Base-by-base conservation (phyloP, 345 rosid species). In the Citrus reticulata region DNA sequence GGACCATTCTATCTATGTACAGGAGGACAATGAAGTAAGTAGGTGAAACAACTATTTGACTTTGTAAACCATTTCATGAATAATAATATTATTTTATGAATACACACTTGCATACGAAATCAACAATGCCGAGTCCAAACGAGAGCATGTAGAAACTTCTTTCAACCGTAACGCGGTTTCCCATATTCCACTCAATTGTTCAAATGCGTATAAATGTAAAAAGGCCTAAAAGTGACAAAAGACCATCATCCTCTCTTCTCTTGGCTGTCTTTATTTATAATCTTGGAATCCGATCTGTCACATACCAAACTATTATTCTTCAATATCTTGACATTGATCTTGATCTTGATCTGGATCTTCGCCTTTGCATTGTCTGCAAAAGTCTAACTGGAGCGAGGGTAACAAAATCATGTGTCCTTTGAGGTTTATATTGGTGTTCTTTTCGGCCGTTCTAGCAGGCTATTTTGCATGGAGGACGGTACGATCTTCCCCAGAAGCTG, bases 381-480 rank as follows among this genome's bases (percentile, higher is more conserved):
- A 42, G 51, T 3, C 51, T 42, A 42, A 42, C 13, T 46, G 51
- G 51, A 16, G 84, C 58, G 61, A 17, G 19, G 2, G 11, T 6
- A 7, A 30, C 0, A 10, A 4, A 22, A 37, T 42, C 27, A 94
- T 95, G 98, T 95, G 98, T 84, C 97, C 98, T 20, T 65, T 93
- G 84, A 88, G 98, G 82, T 86, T 95, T 83, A 73, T 95, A 69
- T 87, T 95, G 88, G 93, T 95, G 81, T 95, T 95, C 81, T 90
- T 95, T 88, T 95, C 98, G 4, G 98, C 95, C 9, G 71, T 90
- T 55, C 84, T 95, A 39, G 98, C 98, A 20, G 97, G 93, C 27
- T 93, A 88, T 83, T 82, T 91, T 72, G 98, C 99, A 0, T 93
- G 97, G 99, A 93, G 85, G 82, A 88, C 96, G 65, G 91, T 90